phyloP scores from a whole-genome alignment of 306 rosid genomes.

The Malus fusca region DNA sequence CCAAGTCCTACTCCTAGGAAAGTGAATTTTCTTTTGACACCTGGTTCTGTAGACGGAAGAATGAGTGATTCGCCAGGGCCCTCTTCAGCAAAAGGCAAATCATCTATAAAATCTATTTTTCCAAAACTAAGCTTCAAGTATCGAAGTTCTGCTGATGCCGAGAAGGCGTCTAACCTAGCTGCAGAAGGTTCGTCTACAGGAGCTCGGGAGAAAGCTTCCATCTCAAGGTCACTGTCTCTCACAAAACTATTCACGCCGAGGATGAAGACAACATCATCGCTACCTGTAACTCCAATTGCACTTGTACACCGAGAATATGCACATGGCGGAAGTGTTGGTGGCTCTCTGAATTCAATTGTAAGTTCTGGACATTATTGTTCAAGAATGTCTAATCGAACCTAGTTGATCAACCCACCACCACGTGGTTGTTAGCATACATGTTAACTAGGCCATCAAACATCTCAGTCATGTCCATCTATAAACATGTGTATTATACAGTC shows the following conservation, averaged over 20 bases:
- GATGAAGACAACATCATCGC: constrained; percentile 76
- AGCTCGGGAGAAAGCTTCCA: constrained; percentile 47
- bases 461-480: not conserved
- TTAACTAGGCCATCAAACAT: not conserved
- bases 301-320: constrained; percentile 44
- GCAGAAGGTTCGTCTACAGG: constrained; percentile 47
- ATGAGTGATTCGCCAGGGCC: constrained; percentile 38
- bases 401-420: not conserved
- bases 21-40: constrained; percentile 66
- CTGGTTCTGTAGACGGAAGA: constrained; percentile 53
- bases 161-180: constrained; percentile 34
- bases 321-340: constrained; percentile 45
- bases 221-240: constrained; percentile 67
- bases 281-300: constrained; percentile 72
- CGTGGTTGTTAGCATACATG: constrained; percentile 5
- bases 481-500: not conserved
- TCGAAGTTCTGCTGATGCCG: constrained; percentile 56
- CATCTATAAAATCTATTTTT: constrained; percentile 54
- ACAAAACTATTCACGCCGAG: constrained; percentile 61
- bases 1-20: constrained; percentile 70
- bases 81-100: constrained; percentile 50
- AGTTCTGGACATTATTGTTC: constrained; percentile 21
- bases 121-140: constrained; percentile 69
- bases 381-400: not conserved
- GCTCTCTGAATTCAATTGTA: constrained; percentile 46